These are phyloP conservation scores for Chaetomiaceae sp. DNA, from an alignment of 2,329 filamentous ascomycete species.

Conservation along the genomic window DNA sequence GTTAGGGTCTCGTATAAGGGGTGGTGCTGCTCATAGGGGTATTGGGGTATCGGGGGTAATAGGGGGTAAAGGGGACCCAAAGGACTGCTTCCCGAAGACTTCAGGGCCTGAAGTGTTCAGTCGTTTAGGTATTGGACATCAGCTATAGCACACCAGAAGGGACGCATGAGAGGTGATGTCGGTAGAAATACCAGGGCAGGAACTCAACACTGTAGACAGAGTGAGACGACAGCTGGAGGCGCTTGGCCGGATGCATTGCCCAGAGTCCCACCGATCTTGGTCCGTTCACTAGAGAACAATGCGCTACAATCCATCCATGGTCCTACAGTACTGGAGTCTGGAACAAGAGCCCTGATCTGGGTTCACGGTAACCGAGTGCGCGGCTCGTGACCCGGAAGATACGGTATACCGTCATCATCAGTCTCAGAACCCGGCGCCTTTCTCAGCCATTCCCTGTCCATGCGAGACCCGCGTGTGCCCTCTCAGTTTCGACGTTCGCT, in stretches of 20 bases:
- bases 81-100: neutral
- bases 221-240: neutral
- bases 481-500: constrained; percentile 2
- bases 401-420: neutral
- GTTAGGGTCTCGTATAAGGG: neutral
- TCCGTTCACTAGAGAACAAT: no score
- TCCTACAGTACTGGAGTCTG: no score
- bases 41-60: no score
- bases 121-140: neutral
- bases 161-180: neutral
- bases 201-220: neutral
- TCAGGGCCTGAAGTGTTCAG: constrained; percentile 2
- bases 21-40: neutral
- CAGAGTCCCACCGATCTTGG: neutral
- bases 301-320: no score
- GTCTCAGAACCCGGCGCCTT: neutral
- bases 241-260: constrained; percentile 1
- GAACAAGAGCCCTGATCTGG: no score
- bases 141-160: constrained; percentile 1
- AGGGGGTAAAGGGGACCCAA: no score
- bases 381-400: no score
- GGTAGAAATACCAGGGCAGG: neutral
- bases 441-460: neutral
- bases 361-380: no score
- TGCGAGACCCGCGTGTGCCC: neutral